Evolutionary conservation across 2,329 filamentous ascomycete genomes (phyloP).

Genomic region (Berkeleyomyces basicola): DNA sequence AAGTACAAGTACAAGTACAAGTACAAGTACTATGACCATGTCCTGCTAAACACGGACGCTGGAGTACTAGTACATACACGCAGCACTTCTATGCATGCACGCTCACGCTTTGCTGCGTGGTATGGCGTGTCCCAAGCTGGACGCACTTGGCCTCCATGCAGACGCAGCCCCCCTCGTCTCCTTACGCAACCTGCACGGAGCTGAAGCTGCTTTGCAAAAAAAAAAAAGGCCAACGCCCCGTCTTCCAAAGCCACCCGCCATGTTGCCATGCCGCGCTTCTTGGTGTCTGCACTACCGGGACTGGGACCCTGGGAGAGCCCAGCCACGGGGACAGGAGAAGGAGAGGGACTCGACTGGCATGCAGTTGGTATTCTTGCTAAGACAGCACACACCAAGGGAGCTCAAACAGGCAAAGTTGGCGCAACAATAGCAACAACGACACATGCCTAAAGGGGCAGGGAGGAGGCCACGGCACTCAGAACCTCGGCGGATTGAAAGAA

Average conservation of each 20-base stretch:
- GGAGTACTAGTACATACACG: background rate
- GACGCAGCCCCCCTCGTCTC: background rate
- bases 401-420: too few relatives aligned
- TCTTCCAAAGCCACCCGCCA: background rate
- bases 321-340: background rate
- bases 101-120: background rate
- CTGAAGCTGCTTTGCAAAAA: background rate
- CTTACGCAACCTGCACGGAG: background rate
- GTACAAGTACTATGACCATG: background rate
- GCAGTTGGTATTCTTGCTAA: constrained; percentile 4
- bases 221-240: background rate
- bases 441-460: background rate
- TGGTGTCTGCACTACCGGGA: background rate
- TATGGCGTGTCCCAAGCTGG: background rate
- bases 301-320: background rate
- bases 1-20: background rate
- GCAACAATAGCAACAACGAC: background rate
- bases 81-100: background rate
- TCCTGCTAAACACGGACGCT: background rate
- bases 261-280: background rate
- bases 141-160: background rate
- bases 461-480: background rate
- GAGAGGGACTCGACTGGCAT: background rate
- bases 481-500: too few relatives aligned
- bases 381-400: background rate